Evolutionary conservation across 2,329 filamentous ascomycete genomes (phyloP), one percentile per base, ranked within the genome.

Genomic region (Ophiocordyceps camponoti-saundersi): DNA sequence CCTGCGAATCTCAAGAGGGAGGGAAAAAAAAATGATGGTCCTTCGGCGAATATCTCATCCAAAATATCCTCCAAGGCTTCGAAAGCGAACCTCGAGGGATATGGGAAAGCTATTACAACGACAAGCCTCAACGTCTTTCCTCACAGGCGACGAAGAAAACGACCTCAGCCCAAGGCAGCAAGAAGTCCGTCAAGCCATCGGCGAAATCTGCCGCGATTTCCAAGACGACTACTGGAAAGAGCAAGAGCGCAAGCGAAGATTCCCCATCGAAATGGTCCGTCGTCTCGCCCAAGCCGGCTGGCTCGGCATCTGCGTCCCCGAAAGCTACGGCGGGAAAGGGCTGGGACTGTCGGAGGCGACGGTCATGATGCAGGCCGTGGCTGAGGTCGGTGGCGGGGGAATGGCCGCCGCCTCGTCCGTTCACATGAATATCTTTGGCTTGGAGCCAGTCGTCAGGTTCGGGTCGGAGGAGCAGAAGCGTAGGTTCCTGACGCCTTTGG

Each of bases 361-460:
- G 0, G 84, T 90, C 73, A 89, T 92, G 84, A 74, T 92, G 69
- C 85, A 92, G 55, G 85, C 84, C 2, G 85, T 88, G 48, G 69
- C 81, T 0, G 82, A 88, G 63, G 80, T 76, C 1, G 85, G 86
- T 0, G 86, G 85, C 6, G 32, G 32, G 13, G 85, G 85, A 4
- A 86, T 92, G 69, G 82, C 83, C 0, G 76, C 77, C 1, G 75
- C 77, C 2, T 74, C 80, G 55, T 70, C 73, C 2, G 73, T 80
- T 36, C 76, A 80, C 56, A 74, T 73, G 44, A 80, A 80, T 49
- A 79, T 87, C 15, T 86, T 85, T 56, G 82, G 80, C 2, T 89
- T 84, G 0, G 83, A 88, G 57, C 75, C 77, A 30, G 68, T 92
- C 2, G 80, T 82, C 1, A 80, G 74, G 53, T 90, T 89, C 53